Percentiles rank a stretch among this genome's conserved stretches.
Evolutionary conservation across 2,329 filamentous ascomycete genomes (phyloP).

Genomic region (Trichoderma endophyticum): DNA sequence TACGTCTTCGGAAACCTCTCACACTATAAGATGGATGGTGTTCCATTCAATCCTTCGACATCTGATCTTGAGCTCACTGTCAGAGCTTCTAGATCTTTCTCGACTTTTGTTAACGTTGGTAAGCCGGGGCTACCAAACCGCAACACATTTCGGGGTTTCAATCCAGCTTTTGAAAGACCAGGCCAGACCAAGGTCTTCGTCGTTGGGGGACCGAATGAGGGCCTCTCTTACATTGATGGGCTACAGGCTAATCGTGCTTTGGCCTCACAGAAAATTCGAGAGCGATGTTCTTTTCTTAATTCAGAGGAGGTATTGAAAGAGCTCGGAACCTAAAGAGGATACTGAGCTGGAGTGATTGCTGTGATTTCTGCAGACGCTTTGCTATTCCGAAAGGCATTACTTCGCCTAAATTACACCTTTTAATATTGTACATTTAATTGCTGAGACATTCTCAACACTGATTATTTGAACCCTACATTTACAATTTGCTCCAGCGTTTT

Average conservation of each 20-base stretch:
- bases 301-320: conserved; percentile 42
- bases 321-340: conserved; percentile 35
- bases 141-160: conserved; percentile 42
- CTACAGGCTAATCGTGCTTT: conserved; percentile 34
- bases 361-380: background rate
- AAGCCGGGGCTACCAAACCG: conserved; percentile 30
- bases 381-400: background rate
- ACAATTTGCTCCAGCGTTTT: conserved; percentile 56
- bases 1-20: conserved; percentile 49
- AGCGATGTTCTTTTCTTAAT: conserved; percentile 48
- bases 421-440: background rate
- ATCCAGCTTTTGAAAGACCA: conserved; percentile 32
- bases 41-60: conserved; percentile 35
- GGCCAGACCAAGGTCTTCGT: conserved; percentile 37
- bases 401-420: background rate
- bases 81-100: conserved; percentile 46
- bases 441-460: background rate
- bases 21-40: conserved; percentile 39
- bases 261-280: conserved; percentile 39
- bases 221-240: conserved; percentile 40
- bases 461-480: conserved; percentile 28
- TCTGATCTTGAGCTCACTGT: conserved; percentile 40
- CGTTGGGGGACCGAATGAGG: conserved; percentile 43
- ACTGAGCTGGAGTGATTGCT: too few species aligned
- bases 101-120: conserved; percentile 42